Evolutionary conservation across 352 stramenopile genomes (phyloP).

Genomic region (Phytophthora melonis): DNA sequence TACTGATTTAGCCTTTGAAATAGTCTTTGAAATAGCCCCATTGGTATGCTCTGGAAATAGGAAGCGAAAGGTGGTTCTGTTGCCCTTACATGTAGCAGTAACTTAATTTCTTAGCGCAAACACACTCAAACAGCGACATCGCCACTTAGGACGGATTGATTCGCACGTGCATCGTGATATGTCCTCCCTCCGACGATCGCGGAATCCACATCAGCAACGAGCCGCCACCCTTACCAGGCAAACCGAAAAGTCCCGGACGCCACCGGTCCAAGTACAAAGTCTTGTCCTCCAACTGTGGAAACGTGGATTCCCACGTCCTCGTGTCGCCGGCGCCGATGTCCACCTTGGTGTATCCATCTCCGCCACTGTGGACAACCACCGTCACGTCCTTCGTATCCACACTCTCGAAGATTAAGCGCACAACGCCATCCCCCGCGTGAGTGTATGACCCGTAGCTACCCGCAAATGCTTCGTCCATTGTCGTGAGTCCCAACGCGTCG

Average conservation of each 20-base stretch:
- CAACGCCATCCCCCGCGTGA: conserved; percentile 32
- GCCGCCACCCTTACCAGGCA: conserved; percentile 31
- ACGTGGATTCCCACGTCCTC: conserved; percentile 31
- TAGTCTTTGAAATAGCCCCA: too few relatives aligned
- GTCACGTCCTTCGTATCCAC: conserved; percentile 46
- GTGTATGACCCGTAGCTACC: conserved; percentile 45
- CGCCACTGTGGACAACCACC: conserved; percentile 33
- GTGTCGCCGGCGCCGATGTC: conserved; percentile 34
- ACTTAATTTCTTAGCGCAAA: too few relatives aligned
- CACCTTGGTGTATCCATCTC: conserved; percentile 30
- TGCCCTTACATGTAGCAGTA: too few relatives aligned
- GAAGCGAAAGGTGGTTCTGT: too few relatives aligned
- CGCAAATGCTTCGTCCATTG: conserved; percentile 46
- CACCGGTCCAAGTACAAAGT: conserved; percentile 54
- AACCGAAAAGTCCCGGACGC: conserved; percentile 38
- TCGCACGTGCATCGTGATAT: conserved; percentile 55
- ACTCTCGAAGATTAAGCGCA: conserved; percentile 44
- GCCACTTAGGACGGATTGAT: conserved; percentile 45
- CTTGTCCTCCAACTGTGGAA: conserved; percentile 47
- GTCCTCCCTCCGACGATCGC: conserved; percentile 38
- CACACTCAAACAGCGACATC: too few relatives aligned
- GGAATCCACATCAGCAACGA: conserved; percentile 43
- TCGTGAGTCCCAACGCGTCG: conserved; percentile 38
- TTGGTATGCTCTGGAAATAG: too few relatives aligned
- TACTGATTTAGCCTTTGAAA: too few relatives aligned